These are phyloP conservation scores for Diutina sp. DNA, from an alignment of 1,139 yeast species.

Conservation along the genomic window DNA sequence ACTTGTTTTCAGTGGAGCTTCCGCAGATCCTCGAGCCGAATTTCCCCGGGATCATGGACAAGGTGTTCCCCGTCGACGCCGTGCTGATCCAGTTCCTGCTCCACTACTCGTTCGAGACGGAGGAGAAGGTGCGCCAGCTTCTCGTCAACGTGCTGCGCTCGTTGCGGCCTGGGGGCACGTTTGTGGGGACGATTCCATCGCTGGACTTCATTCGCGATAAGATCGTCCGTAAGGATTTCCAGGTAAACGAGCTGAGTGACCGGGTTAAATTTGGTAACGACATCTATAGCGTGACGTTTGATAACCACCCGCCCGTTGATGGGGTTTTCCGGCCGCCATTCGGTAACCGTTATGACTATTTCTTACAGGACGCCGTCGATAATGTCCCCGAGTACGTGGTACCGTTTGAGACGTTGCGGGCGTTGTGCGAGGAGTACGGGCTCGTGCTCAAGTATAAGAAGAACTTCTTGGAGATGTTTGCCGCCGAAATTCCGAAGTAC, in stretches of 20 bases:
- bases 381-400: slow-evolving; percentile 97
- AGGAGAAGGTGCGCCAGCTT: slow-evolving; percentile 61
- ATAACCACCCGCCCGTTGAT: slow-evolving; percentile 57
- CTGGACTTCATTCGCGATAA: slow-evolving; percentile 70
- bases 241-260: slow-evolving; percentile 26
- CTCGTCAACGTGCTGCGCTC: slow-evolving; percentile 67
- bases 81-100: slow-evolving; percentile 86
- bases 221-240: slow-evolving; percentile 28
- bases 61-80: slow-evolving; percentile 72
- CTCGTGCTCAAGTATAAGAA: slow-evolving; percentile 59
- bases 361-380: slow-evolving; percentile 84
- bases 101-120: slow-evolving; percentile 89
- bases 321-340: slow-evolving; percentile 65
- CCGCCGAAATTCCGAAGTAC: slow-evolving; percentile 62
- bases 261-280: slow-evolving; percentile 64
- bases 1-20: slow-evolving; percentile 63
- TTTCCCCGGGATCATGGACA: slow-evolving; percentile 37
- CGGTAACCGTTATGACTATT: slow-evolving; percentile 77
- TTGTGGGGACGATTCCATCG: slow-evolving; percentile 91
- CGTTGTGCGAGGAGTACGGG: slow-evolving; percentile 75
- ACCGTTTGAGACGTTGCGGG: slow-evolving; percentile 79
- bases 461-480: slow-evolving; percentile 75
- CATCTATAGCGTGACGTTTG: slow-evolving; percentile 70
- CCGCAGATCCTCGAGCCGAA: slow-evolving; percentile 59
- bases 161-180: slow-evolving; percentile 68